Conservation (phyloP, 2,329 filamentous ascomycete species). For the Scytalidium sp. region DNA sequence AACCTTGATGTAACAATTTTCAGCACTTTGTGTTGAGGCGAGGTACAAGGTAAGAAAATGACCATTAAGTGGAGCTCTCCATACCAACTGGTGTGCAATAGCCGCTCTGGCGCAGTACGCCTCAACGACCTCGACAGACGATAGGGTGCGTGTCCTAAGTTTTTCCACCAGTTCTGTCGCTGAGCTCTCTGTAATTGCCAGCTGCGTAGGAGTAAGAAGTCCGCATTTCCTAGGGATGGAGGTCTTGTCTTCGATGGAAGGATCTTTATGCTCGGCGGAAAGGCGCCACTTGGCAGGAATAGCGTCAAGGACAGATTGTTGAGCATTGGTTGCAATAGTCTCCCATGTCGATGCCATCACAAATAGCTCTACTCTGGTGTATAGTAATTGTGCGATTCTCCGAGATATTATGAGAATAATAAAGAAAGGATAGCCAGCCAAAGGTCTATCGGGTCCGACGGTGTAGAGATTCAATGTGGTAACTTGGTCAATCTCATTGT, state of each 20-base stretch:
- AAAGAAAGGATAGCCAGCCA: too few species aligned
- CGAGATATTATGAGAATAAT: too few species aligned
- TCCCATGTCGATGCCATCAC: slow-evolving; percentile 28
- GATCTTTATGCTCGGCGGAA: not conserved
- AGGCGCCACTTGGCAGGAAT: slow-evolving; percentile 2
- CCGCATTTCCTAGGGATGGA: slow-evolving; percentile 4
- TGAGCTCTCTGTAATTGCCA: slow-evolving; percentile 40
- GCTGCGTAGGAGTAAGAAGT: slow-evolving; percentile 28
- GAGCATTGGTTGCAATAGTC: not conserved
- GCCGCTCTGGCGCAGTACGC: slow-evolving; percentile 50
- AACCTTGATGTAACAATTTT: not conserved
- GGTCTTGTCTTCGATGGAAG: not conserved
- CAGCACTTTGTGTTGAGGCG: not conserved
- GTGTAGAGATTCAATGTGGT: too few species aligned
- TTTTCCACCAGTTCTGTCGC: slow-evolving; percentile 24
- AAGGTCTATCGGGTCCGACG: too few species aligned
- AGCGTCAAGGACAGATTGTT: not conserved
- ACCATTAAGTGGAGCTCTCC: too few species aligned
- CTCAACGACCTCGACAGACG: slow-evolving; percentile 43
- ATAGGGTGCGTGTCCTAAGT: slow-evolving; percentile 33
- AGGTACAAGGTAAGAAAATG: not conserved
- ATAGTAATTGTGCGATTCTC: too few species aligned
- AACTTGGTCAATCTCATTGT: too few species aligned
- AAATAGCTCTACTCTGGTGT: too few species aligned
- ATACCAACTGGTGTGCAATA: slow-evolving; percentile 48